Evolutionary conservation across 345 rosid genomes (phyloP).

Genomic region (Lepidium africanum): DNA sequence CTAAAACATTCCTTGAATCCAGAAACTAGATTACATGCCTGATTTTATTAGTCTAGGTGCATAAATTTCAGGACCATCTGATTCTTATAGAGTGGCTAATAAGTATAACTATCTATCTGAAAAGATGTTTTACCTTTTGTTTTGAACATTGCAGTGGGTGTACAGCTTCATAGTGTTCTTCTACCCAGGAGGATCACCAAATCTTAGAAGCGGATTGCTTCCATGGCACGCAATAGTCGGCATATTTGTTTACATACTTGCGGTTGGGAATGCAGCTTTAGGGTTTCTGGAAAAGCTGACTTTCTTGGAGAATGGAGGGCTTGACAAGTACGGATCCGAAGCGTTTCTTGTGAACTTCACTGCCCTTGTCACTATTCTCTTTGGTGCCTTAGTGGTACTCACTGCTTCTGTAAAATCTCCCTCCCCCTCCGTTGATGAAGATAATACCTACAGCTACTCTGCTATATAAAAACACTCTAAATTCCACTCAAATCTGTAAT

Average conservation of each 20-base stretch:
- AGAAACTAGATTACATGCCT: neutral
- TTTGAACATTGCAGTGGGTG: slow-evolving; percentile 56
- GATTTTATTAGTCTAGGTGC: neutral
- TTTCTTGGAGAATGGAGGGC: slow-evolving; percentile 66
- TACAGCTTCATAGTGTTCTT: slow-evolving; percentile 73
- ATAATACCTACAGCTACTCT: slow-evolving; percentile 41
- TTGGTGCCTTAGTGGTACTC: slow-evolving; percentile 59
- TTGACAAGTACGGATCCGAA: slow-evolving; percentile 73
- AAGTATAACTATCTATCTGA: neutral
- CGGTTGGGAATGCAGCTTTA: slow-evolving; percentile 55
- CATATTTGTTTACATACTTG: slow-evolving; percentile 48
- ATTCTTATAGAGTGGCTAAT: neutral
- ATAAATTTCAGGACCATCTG: neutral
- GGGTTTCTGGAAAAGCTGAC: slow-evolving; percentile 91
- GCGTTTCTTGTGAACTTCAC: slow-evolving; percentile 89
- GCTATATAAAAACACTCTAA: slow-evolving; percentile 31
- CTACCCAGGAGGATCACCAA: slow-evolving; percentile 60
- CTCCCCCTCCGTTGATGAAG: slow-evolving; percentile 17
- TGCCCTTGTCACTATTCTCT: slow-evolving; percentile 60
- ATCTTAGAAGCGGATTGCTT: slow-evolving; percentile 42
- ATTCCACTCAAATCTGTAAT: neutral
- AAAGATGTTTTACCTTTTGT: neutral
- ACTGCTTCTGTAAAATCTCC: slow-evolving; percentile 42
- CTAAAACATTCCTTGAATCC: neutral
- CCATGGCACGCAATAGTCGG: slow-evolving; percentile 86